These are phyloP conservation scores for Fusarium sp. DNA, from an alignment of 2,329 filamentous ascomycete species.

Conservation along the genomic window DNA sequence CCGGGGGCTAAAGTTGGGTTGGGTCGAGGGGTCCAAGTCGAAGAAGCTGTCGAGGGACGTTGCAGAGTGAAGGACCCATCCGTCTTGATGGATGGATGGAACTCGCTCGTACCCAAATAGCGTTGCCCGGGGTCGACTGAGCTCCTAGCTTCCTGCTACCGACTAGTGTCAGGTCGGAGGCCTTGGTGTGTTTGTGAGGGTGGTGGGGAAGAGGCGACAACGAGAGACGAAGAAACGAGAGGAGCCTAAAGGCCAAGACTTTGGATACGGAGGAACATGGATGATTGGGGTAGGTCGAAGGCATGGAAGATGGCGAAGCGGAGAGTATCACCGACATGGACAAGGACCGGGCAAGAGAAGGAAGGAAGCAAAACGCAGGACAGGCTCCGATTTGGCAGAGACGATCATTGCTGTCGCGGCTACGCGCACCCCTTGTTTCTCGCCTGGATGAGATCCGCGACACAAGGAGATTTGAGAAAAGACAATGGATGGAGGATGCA, in stretches of 20 bases:
- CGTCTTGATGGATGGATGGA: neutral
- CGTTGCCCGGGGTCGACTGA: slow-evolving; percentile 7
- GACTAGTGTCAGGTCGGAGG: slow-evolving; percentile 26
- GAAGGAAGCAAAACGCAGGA: slow-evolving; percentile 15
- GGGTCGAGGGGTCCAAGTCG: slow-evolving; percentile 16
- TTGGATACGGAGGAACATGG: slow-evolving; percentile 38
- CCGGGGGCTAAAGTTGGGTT: slow-evolving; percentile 9
- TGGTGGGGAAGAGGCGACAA: slow-evolving; percentile 21
- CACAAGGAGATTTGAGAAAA: slow-evolving; percentile 15
- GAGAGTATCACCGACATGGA: slow-evolving; percentile 20
- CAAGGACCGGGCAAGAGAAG: slow-evolving; percentile 17
- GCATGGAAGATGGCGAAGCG: slow-evolving; percentile 20
- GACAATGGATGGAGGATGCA: slow-evolving; percentile 10
- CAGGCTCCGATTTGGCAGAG: slow-evolving; percentile 28
- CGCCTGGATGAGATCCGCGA: slow-evolving; percentile 11
- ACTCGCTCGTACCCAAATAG: slow-evolving; percentile 1
- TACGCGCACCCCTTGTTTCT: slow-evolving; percentile 34
- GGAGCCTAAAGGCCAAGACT: slow-evolving; percentile 31
- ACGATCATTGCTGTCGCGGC: slow-evolving; percentile 17
- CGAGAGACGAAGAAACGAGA: slow-evolving; percentile 18
- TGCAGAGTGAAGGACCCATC: slow-evolving; percentile 5
- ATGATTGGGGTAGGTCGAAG: slow-evolving; percentile 36
- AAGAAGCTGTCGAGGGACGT: slow-evolving; percentile 20
- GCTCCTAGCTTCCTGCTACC: slow-evolving; percentile 22
- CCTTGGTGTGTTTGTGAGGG: slow-evolving; percentile 1